Conservation (phyloP, 2,329 filamentous ascomycete genomes). For the Neonectria faginata region DNA sequence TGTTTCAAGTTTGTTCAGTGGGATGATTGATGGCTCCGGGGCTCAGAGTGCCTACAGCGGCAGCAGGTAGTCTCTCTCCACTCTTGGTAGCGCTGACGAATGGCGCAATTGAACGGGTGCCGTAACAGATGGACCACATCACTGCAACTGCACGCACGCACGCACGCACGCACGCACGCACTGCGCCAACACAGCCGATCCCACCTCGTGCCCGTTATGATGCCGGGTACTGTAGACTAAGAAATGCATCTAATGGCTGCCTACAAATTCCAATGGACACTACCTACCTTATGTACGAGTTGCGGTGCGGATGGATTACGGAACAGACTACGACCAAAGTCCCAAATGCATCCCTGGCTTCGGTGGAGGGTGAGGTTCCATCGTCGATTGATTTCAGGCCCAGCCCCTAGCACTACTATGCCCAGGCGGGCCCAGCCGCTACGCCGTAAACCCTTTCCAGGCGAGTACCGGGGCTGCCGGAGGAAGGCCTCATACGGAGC, state of each 20-base stretch:
- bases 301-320: slow-evolving; percentile 6
- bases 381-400: slow-evolving; percentile 1
- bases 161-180: not conserved
- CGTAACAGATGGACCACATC: not conserved
- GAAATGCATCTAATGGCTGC: not conserved
- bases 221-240: not conserved
- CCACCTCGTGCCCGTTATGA: too few species aligned
- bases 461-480: slow-evolving; percentile 31
- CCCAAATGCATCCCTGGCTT: not conserved
- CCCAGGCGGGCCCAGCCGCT: slow-evolving; percentile 43
- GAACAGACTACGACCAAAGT: slow-evolving; percentile 25
- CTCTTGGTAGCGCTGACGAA: not conserved
- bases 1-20: slow-evolving; percentile 33
- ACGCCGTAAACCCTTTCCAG: slow-evolving; percentile 33
- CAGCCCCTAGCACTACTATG: slow-evolving; percentile 24
- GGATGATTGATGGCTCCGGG: not conserved
- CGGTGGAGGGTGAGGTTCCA: not conserved
- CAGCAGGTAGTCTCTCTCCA: not conserved
- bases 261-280: not conserved
- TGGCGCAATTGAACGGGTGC: not conserved
- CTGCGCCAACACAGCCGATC: not conserved
- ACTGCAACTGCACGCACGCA: not conserved
- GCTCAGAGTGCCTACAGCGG: not conserved
- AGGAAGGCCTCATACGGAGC: slow-evolving; percentile 2
- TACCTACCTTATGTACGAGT: not conserved